Evolutionary conservation across 1,284 basidiomycete genomes (phyloP).

Genomic region (Cutaneotrichosporon cutaneum): DNA sequence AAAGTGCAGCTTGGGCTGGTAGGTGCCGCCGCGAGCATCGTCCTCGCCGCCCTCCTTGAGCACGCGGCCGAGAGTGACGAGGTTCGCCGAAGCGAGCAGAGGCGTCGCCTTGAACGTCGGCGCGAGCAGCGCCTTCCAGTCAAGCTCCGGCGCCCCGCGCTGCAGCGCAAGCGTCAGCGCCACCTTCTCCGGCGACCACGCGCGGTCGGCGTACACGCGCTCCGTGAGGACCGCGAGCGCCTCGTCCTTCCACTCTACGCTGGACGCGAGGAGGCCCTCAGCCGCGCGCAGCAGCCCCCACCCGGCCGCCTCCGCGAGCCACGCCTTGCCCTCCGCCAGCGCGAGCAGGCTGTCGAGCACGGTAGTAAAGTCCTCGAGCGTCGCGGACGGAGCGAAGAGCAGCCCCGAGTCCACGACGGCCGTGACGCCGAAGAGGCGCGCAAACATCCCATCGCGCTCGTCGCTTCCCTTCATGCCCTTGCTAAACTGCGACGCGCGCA

Average conservation of each 20-base stretch:
- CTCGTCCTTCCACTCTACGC: slow-evolving; percentile 69
- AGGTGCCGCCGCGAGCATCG: slow-evolving; percentile 58
- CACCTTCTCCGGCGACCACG: slow-evolving; percentile 85
- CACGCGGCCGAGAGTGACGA: slow-evolving; percentile 70
- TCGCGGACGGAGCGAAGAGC: slow-evolving; percentile 64
- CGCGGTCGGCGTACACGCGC: slow-evolving; percentile 60
- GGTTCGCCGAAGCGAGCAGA: slow-evolving; percentile 65
- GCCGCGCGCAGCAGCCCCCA: slow-evolving; percentile 72
- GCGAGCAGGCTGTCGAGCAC: slow-evolving; percentile 65
- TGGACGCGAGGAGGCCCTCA: slow-evolving; percentile 61
- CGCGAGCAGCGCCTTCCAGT: slow-evolving; percentile 68
- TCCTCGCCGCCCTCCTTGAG: slow-evolving; percentile 59
- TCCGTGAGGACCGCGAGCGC: slow-evolving; percentile 61
- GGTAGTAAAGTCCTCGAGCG: slow-evolving; percentile 62
- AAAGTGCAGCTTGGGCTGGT: slow-evolving; percentile 90
- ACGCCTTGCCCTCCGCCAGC: slow-evolving; percentile 79
- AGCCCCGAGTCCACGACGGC: slow-evolving; percentile 77
- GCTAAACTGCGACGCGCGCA: slow-evolving; percentile 66
- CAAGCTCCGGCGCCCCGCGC: slow-evolving; percentile 53
- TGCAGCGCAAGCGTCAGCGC: slow-evolving; percentile 69
- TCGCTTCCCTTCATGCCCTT: slow-evolving; percentile 82
- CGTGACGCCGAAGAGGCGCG: slow-evolving; percentile 84
- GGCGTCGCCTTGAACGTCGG: slow-evolving; percentile 76
- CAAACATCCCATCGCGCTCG: slow-evolving; percentile 88
- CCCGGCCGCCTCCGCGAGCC: slow-evolving; percentile 89